Evolutionary conservation across 352 stramenopile genomes (phyloP).

Genomic region (Globisporangium orthogonon): DNA sequence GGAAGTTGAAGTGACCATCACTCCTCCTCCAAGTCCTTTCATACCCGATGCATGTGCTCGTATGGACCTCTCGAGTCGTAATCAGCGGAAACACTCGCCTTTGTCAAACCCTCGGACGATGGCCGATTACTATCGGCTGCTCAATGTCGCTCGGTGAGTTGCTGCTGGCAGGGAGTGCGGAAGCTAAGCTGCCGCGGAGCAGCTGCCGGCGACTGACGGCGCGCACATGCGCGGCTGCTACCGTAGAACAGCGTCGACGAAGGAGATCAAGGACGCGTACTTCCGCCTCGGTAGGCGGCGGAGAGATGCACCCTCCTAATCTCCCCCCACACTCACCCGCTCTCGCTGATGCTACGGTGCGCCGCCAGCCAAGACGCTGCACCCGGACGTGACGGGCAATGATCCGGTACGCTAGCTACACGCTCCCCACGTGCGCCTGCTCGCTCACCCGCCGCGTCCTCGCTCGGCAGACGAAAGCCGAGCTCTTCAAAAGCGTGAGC

Average conservation of each 20-base stretch:
- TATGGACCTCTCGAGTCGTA: not conserved
- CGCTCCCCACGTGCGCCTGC: not conserved
- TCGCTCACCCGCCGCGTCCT: not conserved
- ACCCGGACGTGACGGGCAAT: constrained; percentile 84
- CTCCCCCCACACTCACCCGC: not conserved
- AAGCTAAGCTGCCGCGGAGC: no score
- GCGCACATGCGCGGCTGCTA: not conserved
- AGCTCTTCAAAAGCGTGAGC: constrained; percentile 82
- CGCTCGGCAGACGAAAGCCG: constrained; percentile 46
- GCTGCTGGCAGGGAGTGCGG: no score
- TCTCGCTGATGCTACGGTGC: not conserved
- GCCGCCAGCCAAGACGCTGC: constrained; percentile 57
- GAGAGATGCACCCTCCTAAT: not conserved
- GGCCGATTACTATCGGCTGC: constrained; percentile 77
- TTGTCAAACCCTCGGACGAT: not conserved
- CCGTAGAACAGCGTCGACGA: constrained; percentile 41
- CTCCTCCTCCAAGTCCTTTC: not conserved
- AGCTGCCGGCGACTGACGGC: not conserved
- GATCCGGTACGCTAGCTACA: constrained; percentile 27
- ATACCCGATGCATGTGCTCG: not conserved
- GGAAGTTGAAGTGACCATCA: not conserved
- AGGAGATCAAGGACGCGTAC: constrained; percentile 81
- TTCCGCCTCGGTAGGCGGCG: constrained; percentile 47
- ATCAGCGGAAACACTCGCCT: not conserved
- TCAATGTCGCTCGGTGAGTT: constrained; percentile 61